phyloP scores from a whole-genome alignment of 495 filamentous ascomycete genomes.

The Penicillium cataractarum region DNA sequence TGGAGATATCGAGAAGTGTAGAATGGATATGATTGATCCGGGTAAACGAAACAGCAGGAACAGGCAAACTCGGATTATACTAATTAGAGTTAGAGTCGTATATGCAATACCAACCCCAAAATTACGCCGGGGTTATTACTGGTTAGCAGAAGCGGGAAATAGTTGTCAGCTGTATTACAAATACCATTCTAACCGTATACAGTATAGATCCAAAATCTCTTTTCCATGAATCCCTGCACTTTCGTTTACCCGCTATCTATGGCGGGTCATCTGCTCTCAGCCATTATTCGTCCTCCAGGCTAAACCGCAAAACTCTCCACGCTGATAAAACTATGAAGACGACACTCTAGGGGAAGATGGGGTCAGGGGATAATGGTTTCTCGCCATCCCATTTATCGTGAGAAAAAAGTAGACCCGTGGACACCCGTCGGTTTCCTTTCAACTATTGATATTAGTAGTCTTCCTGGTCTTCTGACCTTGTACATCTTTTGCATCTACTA shows the following conservation, averaged over 20 bases:
- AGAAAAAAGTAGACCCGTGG: constrained; percentile 10
- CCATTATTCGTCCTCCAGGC: neutral
- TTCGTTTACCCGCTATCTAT: neutral
- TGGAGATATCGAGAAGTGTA: neutral
- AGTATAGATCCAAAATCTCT: neutral
- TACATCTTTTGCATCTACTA: constrained; percentile 5
- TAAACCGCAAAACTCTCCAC: neutral
- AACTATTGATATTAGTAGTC: neutral
- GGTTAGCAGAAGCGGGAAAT: neutral
- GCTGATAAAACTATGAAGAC: neutral
- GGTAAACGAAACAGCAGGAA: constrained; percentile 12
- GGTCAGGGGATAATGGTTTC: constrained; percentile 28
- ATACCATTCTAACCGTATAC: neutral
- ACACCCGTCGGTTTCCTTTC: neutral
- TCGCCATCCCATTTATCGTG: constrained; percentile 5
- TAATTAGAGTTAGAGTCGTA: neutral
- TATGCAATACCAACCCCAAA: neutral
- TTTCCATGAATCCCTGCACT: neutral
- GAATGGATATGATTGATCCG: constrained; percentile 1
- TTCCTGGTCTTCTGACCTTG: neutral
- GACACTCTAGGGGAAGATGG: neutral
- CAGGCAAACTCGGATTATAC: neutral
- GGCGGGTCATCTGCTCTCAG: neutral
- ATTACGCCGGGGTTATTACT: too few species aligned
- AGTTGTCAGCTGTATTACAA: neutral